These are phyloP conservation scores for Mortierella sp. DNA, from an alignment of 371 early-diverging fungal genomes.

Conservation along the genomic window DNA sequence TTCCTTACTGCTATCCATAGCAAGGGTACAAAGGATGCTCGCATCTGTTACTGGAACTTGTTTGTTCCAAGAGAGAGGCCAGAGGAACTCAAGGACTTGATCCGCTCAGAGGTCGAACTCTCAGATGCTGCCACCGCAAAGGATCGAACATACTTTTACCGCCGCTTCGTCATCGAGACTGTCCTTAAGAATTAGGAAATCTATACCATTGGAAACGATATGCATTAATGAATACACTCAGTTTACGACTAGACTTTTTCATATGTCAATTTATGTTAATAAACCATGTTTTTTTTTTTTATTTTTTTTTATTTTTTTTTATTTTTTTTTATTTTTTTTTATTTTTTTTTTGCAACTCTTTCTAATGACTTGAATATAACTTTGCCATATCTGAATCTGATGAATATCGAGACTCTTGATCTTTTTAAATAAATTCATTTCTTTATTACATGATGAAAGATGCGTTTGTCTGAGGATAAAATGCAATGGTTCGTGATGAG, in stretches of 20 bases:
- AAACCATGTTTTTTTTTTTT: too few relatives aligned
- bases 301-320: too few relatives aligned
- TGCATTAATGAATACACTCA: background rate
- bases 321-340: too few relatives aligned
- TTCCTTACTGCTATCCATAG: conserved; percentile 51
- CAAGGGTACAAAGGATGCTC: conserved; percentile 50
- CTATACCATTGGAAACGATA: background rate
- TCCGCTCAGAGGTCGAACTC: conserved; percentile 48
- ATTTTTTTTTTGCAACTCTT: background rate
- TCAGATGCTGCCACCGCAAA: conserved; percentile 51
- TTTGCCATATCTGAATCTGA: too few relatives aligned
- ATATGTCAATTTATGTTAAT: background rate
- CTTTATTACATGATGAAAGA: background rate
- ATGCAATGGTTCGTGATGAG: background rate
- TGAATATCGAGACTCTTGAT: too few relatives aligned
- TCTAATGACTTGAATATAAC: background rate
- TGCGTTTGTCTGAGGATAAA: background rate
- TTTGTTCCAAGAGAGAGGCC: conserved; percentile 56
- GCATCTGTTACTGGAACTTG: conserved; percentile 58
- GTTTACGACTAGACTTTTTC: background rate
- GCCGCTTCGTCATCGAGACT: conserved; percentile 55
- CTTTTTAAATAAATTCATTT: too few relatives aligned
- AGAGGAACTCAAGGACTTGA: conserved; percentile 44
- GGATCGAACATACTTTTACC: conserved; percentile 57
- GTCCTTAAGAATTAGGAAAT: conserved; percentile 36